Conservation (phyloP, 2,329 filamentous ascomycete genomes). For the Epichloe scottii region DNA sequence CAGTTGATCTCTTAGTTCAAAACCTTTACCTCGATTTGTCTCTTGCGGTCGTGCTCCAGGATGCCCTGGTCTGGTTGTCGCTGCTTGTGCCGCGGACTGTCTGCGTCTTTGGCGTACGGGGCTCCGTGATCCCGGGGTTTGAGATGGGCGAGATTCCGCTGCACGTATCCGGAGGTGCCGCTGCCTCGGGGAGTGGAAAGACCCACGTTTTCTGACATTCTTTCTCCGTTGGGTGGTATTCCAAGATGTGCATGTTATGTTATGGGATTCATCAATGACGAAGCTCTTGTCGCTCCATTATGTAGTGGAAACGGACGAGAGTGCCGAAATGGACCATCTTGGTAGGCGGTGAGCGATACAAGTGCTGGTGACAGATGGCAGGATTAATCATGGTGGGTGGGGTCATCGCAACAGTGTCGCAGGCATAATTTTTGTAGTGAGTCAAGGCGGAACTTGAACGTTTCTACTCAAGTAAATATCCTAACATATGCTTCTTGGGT, state of each 20-base stretch:
- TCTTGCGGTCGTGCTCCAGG: conserved; percentile 83
- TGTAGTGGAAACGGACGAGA: too few species aligned
- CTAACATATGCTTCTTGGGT: not conserved
- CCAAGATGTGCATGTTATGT: not conserved
- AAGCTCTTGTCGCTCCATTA: not conserved
- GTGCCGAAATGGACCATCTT: not conserved
- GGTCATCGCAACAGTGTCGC: conserved; percentile 2
- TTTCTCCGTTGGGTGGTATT: not conserved
- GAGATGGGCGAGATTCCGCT: conserved; percentile 85
- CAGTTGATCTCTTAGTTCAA: conserved; percentile 79
- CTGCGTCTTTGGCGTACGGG: conserved; percentile 63
- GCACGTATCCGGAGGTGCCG: conserved; percentile 94
- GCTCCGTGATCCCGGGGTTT: conserved; percentile 67
- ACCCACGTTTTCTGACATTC: conserved; percentile 94
- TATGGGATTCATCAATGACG: not conserved
- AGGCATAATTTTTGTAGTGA: not conserved
- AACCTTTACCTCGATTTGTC: conserved; percentile 89
- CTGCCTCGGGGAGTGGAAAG: conserved; percentile 88
- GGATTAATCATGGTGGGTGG: conserved; percentile 15
- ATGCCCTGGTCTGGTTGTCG: conserved; percentile 86
- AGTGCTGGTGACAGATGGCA: conserved; percentile 12
- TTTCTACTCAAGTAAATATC: not conserved
- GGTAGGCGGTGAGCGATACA: conserved; percentile 12
- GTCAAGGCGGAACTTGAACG: not conserved
- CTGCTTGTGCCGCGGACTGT: conserved; percentile 59